Conservation (phyloP, 1,284 basidiomycete species). For the Athelia sp. region DNA sequence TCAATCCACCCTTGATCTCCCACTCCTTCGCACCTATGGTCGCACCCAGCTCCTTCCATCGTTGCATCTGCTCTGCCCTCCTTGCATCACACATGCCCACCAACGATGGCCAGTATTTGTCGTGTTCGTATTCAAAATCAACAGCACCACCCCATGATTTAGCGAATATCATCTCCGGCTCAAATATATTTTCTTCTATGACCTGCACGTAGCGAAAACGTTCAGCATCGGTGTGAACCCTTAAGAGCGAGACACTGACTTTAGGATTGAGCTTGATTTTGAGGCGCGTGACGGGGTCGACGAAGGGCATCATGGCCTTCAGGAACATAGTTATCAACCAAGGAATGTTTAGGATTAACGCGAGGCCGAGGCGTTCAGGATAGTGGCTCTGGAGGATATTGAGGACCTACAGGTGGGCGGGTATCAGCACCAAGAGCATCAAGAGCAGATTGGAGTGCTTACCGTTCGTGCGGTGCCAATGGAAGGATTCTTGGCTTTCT, state of each 20-base stretch:
- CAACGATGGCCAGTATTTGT: constrained; percentile 69
- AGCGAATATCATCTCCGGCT: constrained; percentile 49
- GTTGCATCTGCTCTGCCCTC: constrained; percentile 42
- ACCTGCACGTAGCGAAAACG: constrained; percentile 21
- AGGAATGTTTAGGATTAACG: constrained; percentile 82
- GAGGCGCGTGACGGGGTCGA: constrained; percentile 73
- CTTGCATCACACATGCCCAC: constrained; percentile 50
- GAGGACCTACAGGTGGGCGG: constrained; percentile 38
- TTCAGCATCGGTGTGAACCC: no score
- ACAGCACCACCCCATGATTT: constrained; percentile 57
- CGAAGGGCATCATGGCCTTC: constrained; percentile 76
- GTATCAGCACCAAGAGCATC: background rate
- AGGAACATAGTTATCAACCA: constrained; percentile 79
- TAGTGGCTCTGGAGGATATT: constrained; percentile 86
- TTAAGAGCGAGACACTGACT: background rate
- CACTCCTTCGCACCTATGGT: constrained; percentile 67
- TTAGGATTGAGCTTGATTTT: constrained; percentile 69
- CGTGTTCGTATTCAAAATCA: constrained; percentile 67
- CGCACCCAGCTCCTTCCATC: constrained; percentile 63
- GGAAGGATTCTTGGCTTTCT: constrained; percentile 74
- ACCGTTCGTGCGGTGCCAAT: constrained; percentile 54
- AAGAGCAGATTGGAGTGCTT: constrained; percentile 4
- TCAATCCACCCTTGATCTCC: constrained; percentile 34
- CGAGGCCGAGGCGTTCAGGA: constrained; percentile 86
- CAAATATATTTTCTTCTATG: constrained; percentile 56